phyloP scores from a whole-genome alignment of 805 yeast species.

The Dipodascopsis uninucleata region DNA sequence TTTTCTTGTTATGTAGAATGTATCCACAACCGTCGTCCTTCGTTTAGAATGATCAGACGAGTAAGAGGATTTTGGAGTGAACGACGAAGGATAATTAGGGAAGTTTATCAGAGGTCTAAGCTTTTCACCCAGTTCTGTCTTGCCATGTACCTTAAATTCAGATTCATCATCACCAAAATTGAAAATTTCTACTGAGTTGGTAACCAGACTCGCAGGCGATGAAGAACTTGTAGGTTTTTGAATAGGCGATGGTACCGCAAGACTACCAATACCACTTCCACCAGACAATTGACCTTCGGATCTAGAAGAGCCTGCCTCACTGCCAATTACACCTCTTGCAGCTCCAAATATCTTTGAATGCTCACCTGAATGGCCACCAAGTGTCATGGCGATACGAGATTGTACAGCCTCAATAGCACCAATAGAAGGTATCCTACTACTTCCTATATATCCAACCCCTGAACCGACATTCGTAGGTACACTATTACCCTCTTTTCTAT shows the following conservation, averaged over 20 bases:
- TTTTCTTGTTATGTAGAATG: constrained; percentile 9
- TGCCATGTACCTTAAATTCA: background rate
- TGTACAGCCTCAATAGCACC: constrained; percentile 25
- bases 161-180: constrained; percentile 4
- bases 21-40: constrained; percentile 4
- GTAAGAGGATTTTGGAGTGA: background rate
- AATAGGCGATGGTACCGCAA: constrained; percentile 1
- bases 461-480: too few species aligned
- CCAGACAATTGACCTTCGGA: too few species aligned
- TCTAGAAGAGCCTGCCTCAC: background rate
- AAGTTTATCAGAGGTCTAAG: background rate
- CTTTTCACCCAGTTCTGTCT: background rate
- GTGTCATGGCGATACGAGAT: constrained; percentile 24
- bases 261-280: too few species aligned
- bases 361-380: constrained; percentile 3
- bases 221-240: constrained; percentile 1
- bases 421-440: constrained; percentile 20
- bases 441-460: constrained; percentile 11
- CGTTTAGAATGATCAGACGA: background rate
- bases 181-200: constrained; percentile 2
- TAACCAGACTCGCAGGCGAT: background rate
- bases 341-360: background rate
- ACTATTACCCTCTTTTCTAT: too few species aligned
- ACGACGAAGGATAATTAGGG: background rate
- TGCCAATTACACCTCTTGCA: background rate